Evolutionary conservation across 2,329 filamentous ascomycete genomes (phyloP).

Genomic region (Parafenestella ontariensis): DNA sequence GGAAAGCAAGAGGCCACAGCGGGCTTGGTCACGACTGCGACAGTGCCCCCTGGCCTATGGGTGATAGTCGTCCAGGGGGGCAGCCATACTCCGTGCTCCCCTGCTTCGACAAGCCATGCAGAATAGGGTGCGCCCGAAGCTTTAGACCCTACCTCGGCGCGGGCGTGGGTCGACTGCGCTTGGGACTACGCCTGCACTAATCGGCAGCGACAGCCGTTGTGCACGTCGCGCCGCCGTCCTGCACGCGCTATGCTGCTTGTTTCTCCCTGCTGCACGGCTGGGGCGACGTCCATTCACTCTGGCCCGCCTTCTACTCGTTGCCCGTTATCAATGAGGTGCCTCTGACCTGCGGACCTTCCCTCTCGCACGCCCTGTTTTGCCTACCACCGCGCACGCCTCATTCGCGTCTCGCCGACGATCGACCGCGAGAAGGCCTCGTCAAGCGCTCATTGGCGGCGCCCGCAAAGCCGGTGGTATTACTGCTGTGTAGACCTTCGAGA

Average conservation of each 20-base stretch:
- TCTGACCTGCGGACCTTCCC: too few species aligned
- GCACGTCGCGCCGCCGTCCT: not conserved
- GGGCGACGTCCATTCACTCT: not conserved
- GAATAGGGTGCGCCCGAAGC: not conserved
- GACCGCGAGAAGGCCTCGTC: not conserved
- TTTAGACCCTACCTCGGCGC: not conserved
- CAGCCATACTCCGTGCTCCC: slow-evolving; percentile 1
- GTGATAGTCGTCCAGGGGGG: slow-evolving; percentile 10
- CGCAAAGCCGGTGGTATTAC: not conserved
- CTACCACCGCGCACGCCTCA: not conserved
- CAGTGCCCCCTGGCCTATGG: slow-evolving; percentile 18
- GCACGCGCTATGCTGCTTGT: not conserved
- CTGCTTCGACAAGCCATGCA: not conserved
- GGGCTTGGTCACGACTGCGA: slow-evolving; percentile 13
- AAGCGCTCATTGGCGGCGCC: not conserved
- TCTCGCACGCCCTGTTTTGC: not conserved
- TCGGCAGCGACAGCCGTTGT: not conserved
- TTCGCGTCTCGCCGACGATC: not conserved
- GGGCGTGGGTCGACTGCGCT: not conserved
- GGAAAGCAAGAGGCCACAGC: slow-evolving; percentile 4
- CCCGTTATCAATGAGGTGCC: too few species aligned
- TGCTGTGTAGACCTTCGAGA: not conserved
- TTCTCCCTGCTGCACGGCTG: not conserved
- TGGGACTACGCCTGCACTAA: not conserved
- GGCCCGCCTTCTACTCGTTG: too few species aligned